Conservation (phyloP, 192 early-diverging fungal species). For the Hyaloraphidium curvatum region DNA sequence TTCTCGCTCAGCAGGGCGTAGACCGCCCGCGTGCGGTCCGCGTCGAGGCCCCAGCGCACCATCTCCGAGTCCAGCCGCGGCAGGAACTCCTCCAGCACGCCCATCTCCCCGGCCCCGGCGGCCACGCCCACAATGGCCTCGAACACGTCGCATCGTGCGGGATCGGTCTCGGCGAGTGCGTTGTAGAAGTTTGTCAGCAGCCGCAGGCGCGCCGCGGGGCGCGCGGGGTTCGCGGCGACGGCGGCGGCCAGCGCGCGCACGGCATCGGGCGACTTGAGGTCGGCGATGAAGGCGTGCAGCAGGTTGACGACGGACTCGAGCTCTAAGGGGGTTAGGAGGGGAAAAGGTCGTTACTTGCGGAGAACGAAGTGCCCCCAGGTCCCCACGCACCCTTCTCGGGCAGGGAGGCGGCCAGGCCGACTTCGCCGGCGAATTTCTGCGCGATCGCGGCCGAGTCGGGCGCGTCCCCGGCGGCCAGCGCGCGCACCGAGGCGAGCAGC, state of each 20-base stretch:
- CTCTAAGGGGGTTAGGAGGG: constrained; percentile 16
- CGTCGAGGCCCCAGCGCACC: constrained; percentile 42
- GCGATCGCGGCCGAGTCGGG: constrained; percentile 34
- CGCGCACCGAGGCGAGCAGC: constrained; percentile 25
- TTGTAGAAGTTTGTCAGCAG: constrained; percentile 57
- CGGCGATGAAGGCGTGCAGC: constrained; percentile 36
- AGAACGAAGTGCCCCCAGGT: constrained; percentile 5
- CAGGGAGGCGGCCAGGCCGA: neutral
- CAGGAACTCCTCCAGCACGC: constrained; percentile 45
- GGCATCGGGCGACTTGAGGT: constrained; percentile 21
- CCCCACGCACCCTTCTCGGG: neutral
- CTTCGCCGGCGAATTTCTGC: constrained; percentile 22
- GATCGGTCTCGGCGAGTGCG: constrained; percentile 30
- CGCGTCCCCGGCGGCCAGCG: constrained; percentile 35
- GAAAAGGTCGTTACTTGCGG: neutral
- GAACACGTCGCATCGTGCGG: constrained; percentile 48
- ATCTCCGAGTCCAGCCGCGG: constrained; percentile 45
- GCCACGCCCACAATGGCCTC: constrained; percentile 55
- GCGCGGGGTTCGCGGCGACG: constrained; percentile 24
- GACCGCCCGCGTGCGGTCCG: constrained; percentile 33
- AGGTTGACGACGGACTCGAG: constrained; percentile 49
- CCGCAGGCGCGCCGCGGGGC: constrained; percentile 15
- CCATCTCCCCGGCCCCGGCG: constrained; percentile 15
- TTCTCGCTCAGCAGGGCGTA: constrained; percentile 41
- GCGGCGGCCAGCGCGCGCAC: constrained; percentile 24